Conservation (phyloP, 108 stramenopile genomes). For the Nitzschia inconspicua region DNA sequence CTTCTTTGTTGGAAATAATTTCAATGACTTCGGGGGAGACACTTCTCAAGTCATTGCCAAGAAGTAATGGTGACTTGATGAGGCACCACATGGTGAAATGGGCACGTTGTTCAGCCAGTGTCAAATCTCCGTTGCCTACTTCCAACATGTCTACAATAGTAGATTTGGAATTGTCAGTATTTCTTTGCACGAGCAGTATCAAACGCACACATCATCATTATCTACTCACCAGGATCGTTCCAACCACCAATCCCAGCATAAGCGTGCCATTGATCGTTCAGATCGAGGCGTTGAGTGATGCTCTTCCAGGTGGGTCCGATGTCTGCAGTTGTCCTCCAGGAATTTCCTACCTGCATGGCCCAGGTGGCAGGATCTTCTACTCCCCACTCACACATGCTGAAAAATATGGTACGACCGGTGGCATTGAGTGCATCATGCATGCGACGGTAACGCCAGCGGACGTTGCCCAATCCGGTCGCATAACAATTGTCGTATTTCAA, state of each 20-base stretch:
- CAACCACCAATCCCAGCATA: conserved; percentile 46
- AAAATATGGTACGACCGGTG: conserved; percentile 52
- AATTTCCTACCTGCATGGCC: conserved; percentile 42
- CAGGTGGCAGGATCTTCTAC: conserved; percentile 36
- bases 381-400: conserved; percentile 62
- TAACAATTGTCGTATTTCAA: conserved; percentile 68
- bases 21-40: conserved; percentile 18
- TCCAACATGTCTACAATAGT: conserved; percentile 49
- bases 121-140: conserved; percentile 40
- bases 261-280: conserved; percentile 16
- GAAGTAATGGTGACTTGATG: conserved; percentile 45
- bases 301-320: conserved; percentile 36
- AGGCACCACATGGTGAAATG: conserved; percentile 53
- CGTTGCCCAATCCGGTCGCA: background rate
- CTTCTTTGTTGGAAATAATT: conserved; percentile 27
- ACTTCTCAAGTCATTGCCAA: conserved; percentile 38
- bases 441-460: background rate
- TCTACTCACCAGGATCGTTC: conserved; percentile 68
- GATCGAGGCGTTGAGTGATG: conserved; percentile 15
- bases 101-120: conserved; percentile 29
- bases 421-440: conserved; percentile 58
- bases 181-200: no score
- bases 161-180: no score
- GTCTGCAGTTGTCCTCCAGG: conserved; percentile 57
- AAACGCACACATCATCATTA: conserved; percentile 40